Percentiles rank a stretch among this genome's conserved stretches.
Conservation (phyloP, 129 eudicot genomes). For the Artemisia argyi region DNA sequence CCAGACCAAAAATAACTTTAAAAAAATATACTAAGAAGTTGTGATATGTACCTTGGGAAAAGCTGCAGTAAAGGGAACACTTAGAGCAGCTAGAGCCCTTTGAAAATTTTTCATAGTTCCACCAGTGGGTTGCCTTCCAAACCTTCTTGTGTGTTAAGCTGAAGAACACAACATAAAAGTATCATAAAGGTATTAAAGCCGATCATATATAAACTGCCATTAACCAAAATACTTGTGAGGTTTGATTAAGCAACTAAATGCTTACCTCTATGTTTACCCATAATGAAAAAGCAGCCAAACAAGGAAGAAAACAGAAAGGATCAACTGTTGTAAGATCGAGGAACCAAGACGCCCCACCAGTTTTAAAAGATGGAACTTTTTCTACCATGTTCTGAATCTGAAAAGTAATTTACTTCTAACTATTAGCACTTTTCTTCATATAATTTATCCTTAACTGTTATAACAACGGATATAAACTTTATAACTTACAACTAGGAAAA, state of each 20-base stretch:
- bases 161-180: constrained; percentile 14
- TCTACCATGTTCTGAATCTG: constrained; percentile 58
- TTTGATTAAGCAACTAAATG: not conserved
- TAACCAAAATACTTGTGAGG: not conserved
- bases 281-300: constrained; percentile 69
- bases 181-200: not conserved
- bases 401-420: not conserved
- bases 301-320: constrained; percentile 65
- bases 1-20: not conserved
- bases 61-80: constrained; percentile 65
- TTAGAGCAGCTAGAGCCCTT: constrained; percentile 70
- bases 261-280: constrained; percentile 78
- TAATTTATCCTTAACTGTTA: constrained; percentile 2
- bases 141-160: constrained; percentile 80
- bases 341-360: too few species aligned
- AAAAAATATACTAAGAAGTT: not conserved
- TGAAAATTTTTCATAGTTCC: constrained; percentile 61
- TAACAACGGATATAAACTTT: constrained; percentile 32
- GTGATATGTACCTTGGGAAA: constrained; percentile 64
- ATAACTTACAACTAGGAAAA: constrained; percentile 52
- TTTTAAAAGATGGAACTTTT: too few species aligned
- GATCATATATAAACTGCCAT: not conserved
- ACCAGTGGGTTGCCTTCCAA: constrained; percentile 83
- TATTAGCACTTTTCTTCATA: not conserved
- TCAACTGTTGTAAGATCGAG: constrained; percentile 89